phyloP scores from a whole-genome alignment of 1,139 yeast genomes.

The Yamadazyma sp. region DNA sequence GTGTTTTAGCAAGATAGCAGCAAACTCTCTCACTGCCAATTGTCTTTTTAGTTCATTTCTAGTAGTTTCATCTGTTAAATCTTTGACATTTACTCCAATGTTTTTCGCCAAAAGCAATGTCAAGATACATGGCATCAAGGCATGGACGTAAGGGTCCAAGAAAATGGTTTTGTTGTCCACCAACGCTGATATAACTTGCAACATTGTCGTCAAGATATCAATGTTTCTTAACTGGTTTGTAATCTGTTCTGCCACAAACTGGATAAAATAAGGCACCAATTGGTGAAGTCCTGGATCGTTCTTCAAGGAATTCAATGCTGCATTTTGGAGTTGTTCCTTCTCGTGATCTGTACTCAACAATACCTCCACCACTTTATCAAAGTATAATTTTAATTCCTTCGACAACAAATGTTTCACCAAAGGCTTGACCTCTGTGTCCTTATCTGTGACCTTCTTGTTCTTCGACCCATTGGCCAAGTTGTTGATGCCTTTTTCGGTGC shows the following conservation, averaged over 20 bases:
- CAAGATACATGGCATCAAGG: conserved; percentile 91
- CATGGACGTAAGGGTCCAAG: conserved; percentile 94
- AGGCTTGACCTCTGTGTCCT: conserved; percentile 81
- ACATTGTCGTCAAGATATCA: conserved; percentile 77
- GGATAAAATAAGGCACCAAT: conserved; percentile 92
- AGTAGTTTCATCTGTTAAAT: conserved; percentile 27
- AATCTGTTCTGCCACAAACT: conserved; percentile 93
- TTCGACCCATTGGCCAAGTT: conserved; percentile 18
- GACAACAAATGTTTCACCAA: conserved; percentile 95
- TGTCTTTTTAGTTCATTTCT: conserved; percentile 40
- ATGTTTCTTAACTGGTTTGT: conserved; percentile 82
- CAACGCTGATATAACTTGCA: conserved; percentile 84
- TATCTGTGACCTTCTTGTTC: conserved; percentile 39
- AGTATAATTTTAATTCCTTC: conserved; percentile 88
- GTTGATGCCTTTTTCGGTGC: conserved; percentile 15
- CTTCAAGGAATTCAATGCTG: conserved; percentile 80
- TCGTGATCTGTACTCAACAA: conserved; percentile 59
- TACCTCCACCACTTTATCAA: conserved; percentile 86
- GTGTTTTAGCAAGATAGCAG: conserved; percentile 79
- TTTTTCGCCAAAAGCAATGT: conserved; percentile 87
- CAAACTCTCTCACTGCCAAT: conserved; percentile 77
- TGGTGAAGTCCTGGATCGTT: conserved; percentile 97
- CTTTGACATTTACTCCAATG: conserved; percentile 61
- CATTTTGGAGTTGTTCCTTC: conserved; percentile 62
- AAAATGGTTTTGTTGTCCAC: conserved; percentile 83